Evolutionary conservation across 2,329 filamentous ascomycete genomes (phyloP), one percentile per base, ranked within the genome.

Genomic region (Colletotrichum neosansevieriae): DNA sequence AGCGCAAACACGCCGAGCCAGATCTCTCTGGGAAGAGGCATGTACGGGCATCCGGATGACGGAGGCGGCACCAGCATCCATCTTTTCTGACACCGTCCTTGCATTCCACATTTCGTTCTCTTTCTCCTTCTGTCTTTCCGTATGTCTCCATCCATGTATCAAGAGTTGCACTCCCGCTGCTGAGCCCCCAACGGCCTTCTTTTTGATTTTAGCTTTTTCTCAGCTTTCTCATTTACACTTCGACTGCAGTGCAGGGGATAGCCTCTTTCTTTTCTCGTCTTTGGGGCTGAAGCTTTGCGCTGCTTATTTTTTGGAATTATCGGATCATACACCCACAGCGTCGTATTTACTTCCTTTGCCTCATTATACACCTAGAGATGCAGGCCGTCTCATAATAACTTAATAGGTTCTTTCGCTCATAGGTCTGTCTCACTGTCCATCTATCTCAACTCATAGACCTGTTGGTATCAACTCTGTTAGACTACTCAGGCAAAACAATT

Each of bases 361-460:
- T 53, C 32, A 42, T 61, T 44, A 54, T 42, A 17, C 44, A 40
- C 29, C n/a, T 49, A 54, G 67, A 58, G 58, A 57, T 47, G 67
- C 67, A 45, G 67, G 67, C 19, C 67, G 58, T 69, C 63, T 69
- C 63, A 17, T 67, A 69, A 66, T 69, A 60, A 49, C 56, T 58
- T 67, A 69, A 69, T 69, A 69, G 45, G 63, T 11, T 40, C 38
- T 51, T 53, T 11, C 5, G 54, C 50, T 47, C 10, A 40, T 13
- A 69, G 67, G 67, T 69, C 34, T 32, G 67, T 62, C 34, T 19
- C 17, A 53, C 19, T 19, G 12, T 15, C n/a, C 44, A 19, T 24
- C 40, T 15, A 7, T 32, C 17, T 24, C 12, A 24, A 54, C 36
- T 12, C 34, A 34, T 47, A 21, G 15, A 2, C 19, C 32, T 17